Base-by-base conservation (phyloP, 768 basidiomycete species). In the Podaxis pistillaris region DNA sequence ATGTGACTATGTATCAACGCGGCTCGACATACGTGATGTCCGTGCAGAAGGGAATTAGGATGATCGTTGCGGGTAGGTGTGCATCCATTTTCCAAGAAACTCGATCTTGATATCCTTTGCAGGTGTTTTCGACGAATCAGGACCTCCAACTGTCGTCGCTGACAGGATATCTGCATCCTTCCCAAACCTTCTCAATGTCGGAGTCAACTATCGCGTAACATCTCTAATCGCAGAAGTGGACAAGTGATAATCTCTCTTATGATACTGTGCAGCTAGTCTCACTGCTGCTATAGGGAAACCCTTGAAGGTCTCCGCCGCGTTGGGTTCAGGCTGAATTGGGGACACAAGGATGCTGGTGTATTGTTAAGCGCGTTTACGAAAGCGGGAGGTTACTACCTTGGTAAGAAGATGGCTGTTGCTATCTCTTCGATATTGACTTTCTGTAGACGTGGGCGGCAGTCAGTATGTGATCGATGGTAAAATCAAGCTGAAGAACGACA, bases 401-500 rank as follows among this genome's bases (percentile, higher is more conserved):
- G 59, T 65, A 41, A 59, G 40, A 19, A 4, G 15, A 24, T 26
- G 4, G 13, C 3, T 38, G 38, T 38, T 22, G 8, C 17, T 41
- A 19, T 17, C 46, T 53, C 36, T 19, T 53, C 6, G 9, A 22
- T 38, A 17, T 9, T 63, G 24, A 51, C 9, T 3, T 44, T 13
- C 19, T 22, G 15, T 65, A 84, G 83, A 85, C 63, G 79, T 81
- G 41, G 86, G 86, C 19, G 81, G 81, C 1, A 81, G 81, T 63
- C 78, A 84, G 69, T 72, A 83, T 60, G 83, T 89, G 64, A 78
- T 79, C 30, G 84, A 87, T 61, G 86, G 87, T 17, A 84, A 86
- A 69, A 87, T 89, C 76, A 86, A 87, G 70, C 71, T 89, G 62
- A 88, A 88, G 74, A 84, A 79, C 69, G 84, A 84, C 46, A 71